Evolutionary conservation across 345 rosid genomes (phyloP), one percentile per base, ranked within the genome.

Genomic region (Carallia brachiata): DNA sequence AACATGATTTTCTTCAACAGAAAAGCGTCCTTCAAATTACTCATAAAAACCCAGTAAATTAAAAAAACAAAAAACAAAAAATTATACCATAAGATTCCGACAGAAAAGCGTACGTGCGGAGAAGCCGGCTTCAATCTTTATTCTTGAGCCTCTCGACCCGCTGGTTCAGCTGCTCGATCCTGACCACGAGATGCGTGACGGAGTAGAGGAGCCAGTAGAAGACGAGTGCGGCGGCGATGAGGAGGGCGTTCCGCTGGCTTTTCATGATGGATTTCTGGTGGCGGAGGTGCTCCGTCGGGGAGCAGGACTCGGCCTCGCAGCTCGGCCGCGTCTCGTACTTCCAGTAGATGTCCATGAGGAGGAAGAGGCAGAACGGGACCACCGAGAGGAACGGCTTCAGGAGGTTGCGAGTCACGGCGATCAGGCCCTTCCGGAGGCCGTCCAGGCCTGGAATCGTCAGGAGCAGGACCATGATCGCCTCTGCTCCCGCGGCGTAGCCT

Each of bases 121-220:
- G 28, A 54, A 19, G 58, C 58, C 1, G 58, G 1, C 47, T 18
- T 77, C 64, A 77, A 4, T 78, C 81, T 57, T 70, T 69, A 48
- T 61, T 78, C 77, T 78, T 78, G 48, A 78, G 77, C 81, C 81
- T 61, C 70, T 78, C 81, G 10, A 78, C 36, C 48, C 81, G 77
- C 72, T 65, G 77, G 48, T 78, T 78, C 65, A 78, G 36, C 69
- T 69, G 77, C 61, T 78, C 74, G 67, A 78, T 73, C 77, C 50
- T 69, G 36, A 78, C 81, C 18, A 78, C 81, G 1, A 78, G 68
- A 55, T 69, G 27, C 3, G 81, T 73, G 4, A 78, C 71, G 6
- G 77, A 73, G 53, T 73, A 78, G 2, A 78, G 77, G 7, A 73
- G 70, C 81, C 81, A 78, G 36, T 78, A 78, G 67, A 78, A 78